Evolutionary conservation across 1,284 basidiomycete species (phyloP), one percentile per base, ranked within the genome.

Genomic region (Bjerkandera adusta): DNA sequence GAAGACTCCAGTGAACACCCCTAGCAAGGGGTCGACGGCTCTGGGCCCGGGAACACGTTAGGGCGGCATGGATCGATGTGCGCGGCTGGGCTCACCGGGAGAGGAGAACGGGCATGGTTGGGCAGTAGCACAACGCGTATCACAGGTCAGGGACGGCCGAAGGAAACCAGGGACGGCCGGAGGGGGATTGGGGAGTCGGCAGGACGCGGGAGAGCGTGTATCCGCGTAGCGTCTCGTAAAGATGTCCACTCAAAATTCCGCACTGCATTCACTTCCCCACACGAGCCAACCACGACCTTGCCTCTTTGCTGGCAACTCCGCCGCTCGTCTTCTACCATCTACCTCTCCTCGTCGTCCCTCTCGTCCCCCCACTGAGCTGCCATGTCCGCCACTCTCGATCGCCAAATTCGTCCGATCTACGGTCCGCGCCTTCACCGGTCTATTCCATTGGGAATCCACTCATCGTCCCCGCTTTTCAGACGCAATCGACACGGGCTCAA

Each of bases 401-500:
- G 86, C 57, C 86, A 89, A 68, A 79, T 89, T 63, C 81, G 82
- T 53, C 85, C 83, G 51, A 82, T 89, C 63, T 89, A 89, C 60
- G 87, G 86, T 89, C 44, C 53, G 76, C 52, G 49, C 25, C 44
- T 47, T 24, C 35, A 30, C 33, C 32, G 22, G 32, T 15, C 18
- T 36, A 33, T 22, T 22, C 29, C 33, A 45, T 22, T n/a, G n/a
- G 26, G 15, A 16, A 4, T 30, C 5, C 13, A 39, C 18, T 26
- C 30, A 25, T 46, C 44, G 16, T 36, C 21, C 10, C 8, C 24
- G 34, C 21, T 25, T 36, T 37, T 30, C 56, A 92, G 90, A 92
- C 74, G 83, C 89, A 33, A 71, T 93, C 52, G 90, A 92, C 68
- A 85, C 81, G 34, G 81, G 81, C 42, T 89, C 88, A n/a, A 85